Percentiles rank a stretch among this genome's conserved stretches.
Evolutionary conservation across 106 monocot genomes (phyloP).

Genomic region (Allium fistulosum): DNA sequence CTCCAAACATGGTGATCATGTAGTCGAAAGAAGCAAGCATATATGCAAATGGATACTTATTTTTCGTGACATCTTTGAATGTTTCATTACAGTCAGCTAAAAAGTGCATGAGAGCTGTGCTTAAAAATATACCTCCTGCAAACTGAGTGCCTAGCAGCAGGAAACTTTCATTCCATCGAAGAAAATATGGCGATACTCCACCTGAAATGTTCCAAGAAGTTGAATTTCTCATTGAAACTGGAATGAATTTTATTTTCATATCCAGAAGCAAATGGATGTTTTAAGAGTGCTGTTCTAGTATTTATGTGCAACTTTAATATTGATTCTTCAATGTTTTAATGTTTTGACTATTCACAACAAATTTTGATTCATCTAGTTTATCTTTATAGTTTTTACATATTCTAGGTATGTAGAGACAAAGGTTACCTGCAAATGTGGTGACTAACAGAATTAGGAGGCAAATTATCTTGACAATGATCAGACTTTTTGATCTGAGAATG

Average conservation of each 20-base stretch:
- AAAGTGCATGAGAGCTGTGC: slow-evolving; percentile 80
- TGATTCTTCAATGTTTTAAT: too few relatives aligned
- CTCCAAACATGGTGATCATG: slow-evolving; percentile 59
- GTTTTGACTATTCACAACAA: too few relatives aligned
- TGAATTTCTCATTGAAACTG: too few relatives aligned
- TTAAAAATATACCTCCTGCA: slow-evolving; percentile 73
- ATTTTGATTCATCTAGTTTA: too few relatives aligned
- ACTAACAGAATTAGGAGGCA: slow-evolving; percentile 52
- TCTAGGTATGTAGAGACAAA: too few relatives aligned
- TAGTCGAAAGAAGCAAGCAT: slow-evolving; percentile 67
- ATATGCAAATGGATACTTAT: slow-evolving; percentile 59
- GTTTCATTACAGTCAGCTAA: slow-evolving; percentile 57
- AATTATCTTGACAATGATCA: slow-evolving; percentile 55
- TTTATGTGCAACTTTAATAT: too few relatives aligned
- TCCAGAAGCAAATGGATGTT: too few relatives aligned
- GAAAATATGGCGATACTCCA: slow-evolving; percentile 70
- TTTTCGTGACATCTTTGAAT: slow-evolving; percentile 41
- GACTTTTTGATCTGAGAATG: slow-evolving; percentile 30
- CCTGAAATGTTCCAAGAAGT: slow-evolving; percentile 5
- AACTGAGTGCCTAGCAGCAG: slow-evolving; percentile 71
- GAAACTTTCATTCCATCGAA: slow-evolving; percentile 72
- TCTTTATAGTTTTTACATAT: too few relatives aligned
- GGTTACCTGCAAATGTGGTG: slow-evolving; percentile 25
- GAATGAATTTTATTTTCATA: too few relatives aligned
- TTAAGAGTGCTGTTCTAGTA: too few relatives aligned